Conservation (phyloP, 2,329 filamentous ascomycete genomes). For the Claviceps sorghi region DNA sequence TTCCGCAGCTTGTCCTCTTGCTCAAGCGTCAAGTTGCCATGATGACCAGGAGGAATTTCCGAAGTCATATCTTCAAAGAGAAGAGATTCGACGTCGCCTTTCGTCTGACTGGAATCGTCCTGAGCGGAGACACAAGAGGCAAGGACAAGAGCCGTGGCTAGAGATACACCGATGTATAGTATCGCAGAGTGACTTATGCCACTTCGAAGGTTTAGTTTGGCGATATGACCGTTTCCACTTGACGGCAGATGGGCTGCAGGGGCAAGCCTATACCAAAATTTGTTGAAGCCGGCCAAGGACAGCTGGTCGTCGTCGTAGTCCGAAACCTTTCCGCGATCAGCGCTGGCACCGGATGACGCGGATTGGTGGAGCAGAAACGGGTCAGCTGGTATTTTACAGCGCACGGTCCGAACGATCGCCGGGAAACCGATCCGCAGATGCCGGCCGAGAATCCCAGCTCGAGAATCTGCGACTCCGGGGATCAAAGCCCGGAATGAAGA, state of each 20-base stretch:
- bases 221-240: neutral
- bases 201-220: neutral
- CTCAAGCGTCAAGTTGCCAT: conserved; percentile 77
- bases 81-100: neutral
- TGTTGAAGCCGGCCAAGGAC: neutral
- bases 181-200: neutral
- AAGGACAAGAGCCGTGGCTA: conserved; percentile 2
- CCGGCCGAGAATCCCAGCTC: neutral
- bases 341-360: neutral
- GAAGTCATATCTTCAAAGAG: conserved; percentile 22
- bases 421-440: neutral
- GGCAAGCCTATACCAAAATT: neutral
- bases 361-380: neutral
- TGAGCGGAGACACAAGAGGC: conserved; percentile 1
- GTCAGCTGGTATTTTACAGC: neutral
- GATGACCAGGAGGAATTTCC: conserved; percentile 49
- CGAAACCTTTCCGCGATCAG: neutral
- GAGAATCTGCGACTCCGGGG: neutral
- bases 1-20: conserved; percentile 80
- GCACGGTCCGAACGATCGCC: neutral
- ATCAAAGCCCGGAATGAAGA: neutral
- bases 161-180: conserved; percentile 2
- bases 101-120: neutral
- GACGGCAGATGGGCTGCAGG: neutral
- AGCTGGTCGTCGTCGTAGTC: neutral